phyloP scores from a whole-genome alignment of 2,329 filamentous ascomycete genomes.

The Cladosporium oxysporum region DNA sequence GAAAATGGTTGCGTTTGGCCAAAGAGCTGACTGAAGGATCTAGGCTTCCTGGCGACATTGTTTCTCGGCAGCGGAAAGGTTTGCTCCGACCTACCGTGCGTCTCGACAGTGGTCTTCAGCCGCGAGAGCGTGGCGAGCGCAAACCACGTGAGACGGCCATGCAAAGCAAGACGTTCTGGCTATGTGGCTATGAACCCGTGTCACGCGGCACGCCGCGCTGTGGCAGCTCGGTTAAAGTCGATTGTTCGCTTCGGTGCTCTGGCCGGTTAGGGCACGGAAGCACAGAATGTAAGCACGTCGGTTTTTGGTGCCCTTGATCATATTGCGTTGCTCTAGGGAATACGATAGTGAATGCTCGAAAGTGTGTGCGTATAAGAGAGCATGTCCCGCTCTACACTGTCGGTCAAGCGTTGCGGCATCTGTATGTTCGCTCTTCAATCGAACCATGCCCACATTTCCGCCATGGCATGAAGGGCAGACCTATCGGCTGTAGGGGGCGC shows the following conservation, averaged over 20 bases:
- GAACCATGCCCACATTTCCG: background rate
- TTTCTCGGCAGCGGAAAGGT: conserved; percentile 1
- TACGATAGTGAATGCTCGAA: background rate
- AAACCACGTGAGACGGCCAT: background rate
- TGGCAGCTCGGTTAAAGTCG: conserved; percentile 15
- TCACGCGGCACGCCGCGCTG: conserved; percentile 13
- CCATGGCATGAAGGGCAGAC: background rate
- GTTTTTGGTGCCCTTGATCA: background rate
- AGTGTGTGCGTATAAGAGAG: background rate
- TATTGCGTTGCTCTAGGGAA: background rate
- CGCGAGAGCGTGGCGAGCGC: background rate
- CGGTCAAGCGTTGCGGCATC: background rate
- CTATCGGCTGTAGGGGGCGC: conserved; percentile 7
- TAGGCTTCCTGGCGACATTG: background rate
- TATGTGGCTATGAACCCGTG: conserved; percentile 16
- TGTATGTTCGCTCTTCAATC: background rate
- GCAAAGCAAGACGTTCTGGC: background rate
- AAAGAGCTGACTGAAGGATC: background rate
- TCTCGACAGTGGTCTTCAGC: background rate
- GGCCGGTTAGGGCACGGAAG: conserved; percentile 5
- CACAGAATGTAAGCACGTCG: background rate
- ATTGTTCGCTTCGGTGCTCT: conserved; percentile 2
- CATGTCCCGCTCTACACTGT: background rate
- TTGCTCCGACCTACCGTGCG: conserved; percentile 2
- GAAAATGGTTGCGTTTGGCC: background rate